Base-by-base conservation (phyloP, 2,329 filamentous ascomycete species). In the Remersonia thermophila region DNA sequence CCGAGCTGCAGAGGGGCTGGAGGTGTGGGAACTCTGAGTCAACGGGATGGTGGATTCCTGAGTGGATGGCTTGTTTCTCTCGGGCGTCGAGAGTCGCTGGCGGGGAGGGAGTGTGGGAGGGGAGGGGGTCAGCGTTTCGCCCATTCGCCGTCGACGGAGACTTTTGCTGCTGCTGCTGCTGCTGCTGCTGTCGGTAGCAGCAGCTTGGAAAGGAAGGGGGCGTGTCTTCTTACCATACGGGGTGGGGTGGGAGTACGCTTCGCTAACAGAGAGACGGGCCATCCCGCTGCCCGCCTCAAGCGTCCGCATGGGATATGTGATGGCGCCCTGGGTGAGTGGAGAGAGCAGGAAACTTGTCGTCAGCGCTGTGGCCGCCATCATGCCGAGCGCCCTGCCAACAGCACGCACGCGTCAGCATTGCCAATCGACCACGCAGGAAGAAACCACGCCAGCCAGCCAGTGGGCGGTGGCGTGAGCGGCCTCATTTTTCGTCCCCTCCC, bases 31-130 rank as follows among this genome's bases (percentile, higher is more conserved):
- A 9, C 12, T 38, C 14, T 17, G 13, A n/a, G 34, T 42, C 33
- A 17, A 37, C 30, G n/a, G 38, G 38, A 12, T 43, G 42, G 33
- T 47, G 42, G 33, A 51, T 40, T 27, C 44, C 48, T 15, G 30
- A 31, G 28, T 50, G 48, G 39, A 51, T 46, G 17, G 44, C 43
- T 34, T 47, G 47, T 40, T 45, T 48, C 36, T 50, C 45, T 27
- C 40, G 43, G 12, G 33, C 14, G 30, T 48, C 45, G 9, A 50
- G 41, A n/a, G 13, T 28, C 16, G 25, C 15, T 17, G 23, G 26
- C 11, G 11, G 33, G 15, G 9, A 18, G n/a, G 9, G 7, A 23
- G 11, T 17, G 13, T 3, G 15, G 11, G 26, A 5, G 23, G 30
- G 29, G 23, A 15, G 13, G 11, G 5, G 27, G 13, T 28, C 11